Conservation (phyloP, 164 flowering plant species). For the Taxillus chinensis region DNA sequence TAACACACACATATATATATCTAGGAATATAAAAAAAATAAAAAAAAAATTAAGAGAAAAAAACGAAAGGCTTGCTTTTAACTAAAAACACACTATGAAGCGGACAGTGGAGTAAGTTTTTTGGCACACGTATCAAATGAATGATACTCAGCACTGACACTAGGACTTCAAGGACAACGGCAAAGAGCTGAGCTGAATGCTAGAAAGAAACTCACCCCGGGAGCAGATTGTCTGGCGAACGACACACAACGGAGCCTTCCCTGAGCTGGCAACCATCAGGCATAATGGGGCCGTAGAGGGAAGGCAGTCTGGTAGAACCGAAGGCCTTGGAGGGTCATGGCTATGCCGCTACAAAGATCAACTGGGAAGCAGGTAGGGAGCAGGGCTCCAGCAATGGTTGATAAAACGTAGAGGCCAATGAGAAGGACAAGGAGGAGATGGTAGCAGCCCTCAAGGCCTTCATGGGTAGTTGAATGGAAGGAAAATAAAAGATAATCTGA, state of each 20-base stretch:
- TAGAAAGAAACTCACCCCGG: constrained; percentile 78
- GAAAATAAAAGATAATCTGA: constrained; percentile 87
- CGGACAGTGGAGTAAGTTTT: too few species aligned
- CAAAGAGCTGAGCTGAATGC: constrained; percentile 71
- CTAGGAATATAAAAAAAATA: too few species aligned
- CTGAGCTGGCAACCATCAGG: constrained; percentile 70
- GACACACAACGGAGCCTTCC: constrained; percentile 37
- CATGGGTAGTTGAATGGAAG: constrained; percentile 86
- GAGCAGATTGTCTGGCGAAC: constrained; percentile 36
- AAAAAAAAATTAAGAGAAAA: too few species aligned
- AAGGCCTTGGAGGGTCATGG: constrained; percentile 89
- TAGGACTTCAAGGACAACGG: constrained; percentile 40
- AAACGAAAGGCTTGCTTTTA: too few species aligned
- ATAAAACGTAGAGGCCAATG: constrained; percentile 61
- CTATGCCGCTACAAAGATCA: constrained; percentile 68
- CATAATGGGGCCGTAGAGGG: constrained; percentile 89
- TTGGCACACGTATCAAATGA: too few species aligned
- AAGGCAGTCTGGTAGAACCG: constrained; percentile 99
- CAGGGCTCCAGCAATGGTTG: constrained; percentile 59
- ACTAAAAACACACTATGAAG: too few species aligned
- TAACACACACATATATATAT: too few species aligned
- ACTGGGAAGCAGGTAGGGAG: constrained; percentile 60
- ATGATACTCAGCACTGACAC: constrained; percentile 30
- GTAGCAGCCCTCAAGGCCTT: constrained; percentile 94
- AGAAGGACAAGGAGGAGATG: constrained; percentile 83